Base-by-base conservation (phyloP, 768 basidiomycete genomes). In the Leccinellum rugosiceps region DNA sequence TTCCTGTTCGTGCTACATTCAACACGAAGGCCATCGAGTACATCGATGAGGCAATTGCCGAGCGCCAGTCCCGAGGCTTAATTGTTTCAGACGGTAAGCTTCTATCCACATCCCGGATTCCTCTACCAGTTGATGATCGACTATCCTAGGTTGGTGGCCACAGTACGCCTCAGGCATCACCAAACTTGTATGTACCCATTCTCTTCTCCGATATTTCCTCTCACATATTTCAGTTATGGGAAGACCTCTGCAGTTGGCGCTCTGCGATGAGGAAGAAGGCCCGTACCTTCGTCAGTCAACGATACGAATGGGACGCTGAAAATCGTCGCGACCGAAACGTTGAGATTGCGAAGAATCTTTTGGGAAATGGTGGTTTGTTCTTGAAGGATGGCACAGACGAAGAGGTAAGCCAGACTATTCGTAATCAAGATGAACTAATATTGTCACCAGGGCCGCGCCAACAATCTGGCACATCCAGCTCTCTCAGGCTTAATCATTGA, bases 401-500 rank as follows among this genome's bases (percentile, higher is more conserved):
- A 2, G 26, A 59, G 21, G 30, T 59, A 51, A 47, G 58, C 17
- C 10, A 2, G 28, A 19, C 17, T 11, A 21, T 23, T 46, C 25
- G 4, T 8, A 5, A 25, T 15, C 6, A n/a, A 25, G 4, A 46
- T 17, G 7, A 6, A 46, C 45, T 46, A 15, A 46, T 25, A 3
- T 6, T 26, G 25, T 46, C 26, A 5, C 3, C 11, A 46, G 45
- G 56, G 49, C 14, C 52, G 38, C 19, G 35, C n/a, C 4, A 60
- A 58, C 14, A 61, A 61, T n/a, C 41, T 61, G 4, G 30, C 50
- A 1, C 57, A 54, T 45, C 46, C 41, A 4, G 52, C 57, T 1
- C 47, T 58, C 1, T n/a, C 34, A 1, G 52, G 57, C 4, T 41
- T 53, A 8, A 31, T 58, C 7, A 31, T 58, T 11, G 52, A 58